phyloP scores from a whole-genome alignment of 1,284 basidiomycete genomes.

The Ganoderma boninense region DNA sequence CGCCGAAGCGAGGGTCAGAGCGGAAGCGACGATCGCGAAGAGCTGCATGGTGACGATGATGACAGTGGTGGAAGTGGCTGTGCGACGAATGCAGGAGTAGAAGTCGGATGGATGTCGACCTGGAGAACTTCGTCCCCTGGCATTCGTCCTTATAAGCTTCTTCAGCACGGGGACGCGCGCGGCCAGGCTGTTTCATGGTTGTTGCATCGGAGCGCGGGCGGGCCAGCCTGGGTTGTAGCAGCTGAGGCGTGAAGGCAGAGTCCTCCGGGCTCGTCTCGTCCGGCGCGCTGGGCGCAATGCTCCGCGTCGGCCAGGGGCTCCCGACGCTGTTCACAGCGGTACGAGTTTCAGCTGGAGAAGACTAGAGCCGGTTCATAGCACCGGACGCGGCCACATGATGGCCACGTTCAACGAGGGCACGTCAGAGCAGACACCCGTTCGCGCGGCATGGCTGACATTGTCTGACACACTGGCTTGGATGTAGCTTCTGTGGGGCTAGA shows the following conservation, averaged over 20 bases:
- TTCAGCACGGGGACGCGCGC: background rate
- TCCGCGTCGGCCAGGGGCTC: background rate
- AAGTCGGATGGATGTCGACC: conserved; percentile 6
- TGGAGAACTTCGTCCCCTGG: background rate
- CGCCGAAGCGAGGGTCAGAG: conserved; percentile 30
- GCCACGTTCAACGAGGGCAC: background rate
- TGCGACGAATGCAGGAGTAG: background rate
- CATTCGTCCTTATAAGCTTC: background rate
- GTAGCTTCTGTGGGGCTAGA: background rate
- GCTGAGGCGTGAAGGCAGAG: background rate
- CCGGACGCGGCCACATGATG: background rate
- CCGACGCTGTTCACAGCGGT: background rate
- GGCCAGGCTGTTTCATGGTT: background rate
- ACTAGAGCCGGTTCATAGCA: background rate
- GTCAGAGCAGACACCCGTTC: background rate
- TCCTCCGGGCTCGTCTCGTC: background rate
- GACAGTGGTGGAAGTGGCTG: background rate
- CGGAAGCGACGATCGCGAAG: conserved; percentile 29
- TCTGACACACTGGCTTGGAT: background rate
- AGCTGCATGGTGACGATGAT: conserved; percentile 36
- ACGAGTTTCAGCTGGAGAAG: background rate
- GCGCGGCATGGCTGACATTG: background rate
- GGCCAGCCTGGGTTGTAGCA: background rate
- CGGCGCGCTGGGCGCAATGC: background rate
- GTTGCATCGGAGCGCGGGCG: background rate